Percentiles rank a stretch among this genome's conserved stretches.
These are phyloP conservation scores for Aspergillus sp. DNA, from an alignment of 2,329 filamentous ascomycete genomes.

Conservation along the genomic window DNA sequence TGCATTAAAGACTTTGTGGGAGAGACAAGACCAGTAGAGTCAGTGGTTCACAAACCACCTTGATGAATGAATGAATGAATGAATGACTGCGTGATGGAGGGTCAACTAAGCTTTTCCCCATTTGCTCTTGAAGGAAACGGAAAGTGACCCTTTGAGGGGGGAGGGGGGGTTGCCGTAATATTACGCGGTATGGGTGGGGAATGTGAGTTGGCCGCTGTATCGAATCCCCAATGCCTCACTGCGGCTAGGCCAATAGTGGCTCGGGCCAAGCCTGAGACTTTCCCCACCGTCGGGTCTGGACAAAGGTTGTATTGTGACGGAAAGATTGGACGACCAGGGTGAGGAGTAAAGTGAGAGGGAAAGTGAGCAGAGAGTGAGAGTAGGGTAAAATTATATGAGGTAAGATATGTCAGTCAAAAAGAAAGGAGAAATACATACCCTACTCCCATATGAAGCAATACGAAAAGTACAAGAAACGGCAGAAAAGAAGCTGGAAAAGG, in stretches of 20 bases:
- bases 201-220: constrained; percentile 22
- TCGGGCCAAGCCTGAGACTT: constrained; percentile 17
- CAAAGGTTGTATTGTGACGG: constrained; percentile 16
- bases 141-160: neutral
- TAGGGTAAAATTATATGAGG: too few species aligned
- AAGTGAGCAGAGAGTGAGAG: neutral
- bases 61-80: too few species aligned
- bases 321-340: constrained; percentile 6
- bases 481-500: too few species aligned
- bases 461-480: too few species aligned
- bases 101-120: neutral
- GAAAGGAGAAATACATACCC: too few species aligned
- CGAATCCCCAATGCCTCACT: constrained; percentile 17
- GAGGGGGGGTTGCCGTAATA: constrained; percentile 3
- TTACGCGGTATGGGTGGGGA: constrained; percentile 17
- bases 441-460: too few species aligned
- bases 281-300: constrained; percentile 25
- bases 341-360: neutral
- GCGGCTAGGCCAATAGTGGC: constrained; percentile 21
- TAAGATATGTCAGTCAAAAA: too few species aligned
- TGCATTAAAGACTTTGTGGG: neutral
- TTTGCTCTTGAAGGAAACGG: neutral
- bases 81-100: neutral
- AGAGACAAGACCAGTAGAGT: too few species aligned
- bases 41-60: too few species aligned